Base-by-base conservation (phyloP, 306 rosid species). In the Geum urbanum region DNA sequence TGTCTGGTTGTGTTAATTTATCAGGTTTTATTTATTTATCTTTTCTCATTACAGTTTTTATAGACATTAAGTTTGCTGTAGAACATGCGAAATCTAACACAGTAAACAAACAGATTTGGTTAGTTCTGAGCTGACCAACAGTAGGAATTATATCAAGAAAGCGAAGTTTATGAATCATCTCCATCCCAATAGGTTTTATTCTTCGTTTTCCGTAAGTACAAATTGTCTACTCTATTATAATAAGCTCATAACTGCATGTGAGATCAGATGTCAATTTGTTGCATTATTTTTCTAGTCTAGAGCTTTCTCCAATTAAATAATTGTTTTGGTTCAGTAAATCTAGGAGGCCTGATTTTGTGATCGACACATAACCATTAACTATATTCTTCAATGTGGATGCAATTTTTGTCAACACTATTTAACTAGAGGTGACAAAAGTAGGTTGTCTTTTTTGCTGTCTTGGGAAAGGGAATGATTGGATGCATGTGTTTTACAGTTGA, bases 341-440 rank as follows among this genome's bases (percentile, higher is more conserved):
- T 72, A 3, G 69, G 56, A 56, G 60, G 37, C 47, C 19, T 59
- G 76, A 74, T 74, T 49, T 64, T 48, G 32, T 72, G 50, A 43
- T 47, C 74, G 77, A 74, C 72, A 74, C 63, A 14, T 27, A 32
- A 59, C 19, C 9, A 35, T 32, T 5, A 60, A 48, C 50, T 76
- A 35, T 37, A 63, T 45, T 19, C 43, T 7, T 2, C 22, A 19
- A 37, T 60, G 2, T 52, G 48, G 19, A 19, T 68, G 63, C 73
- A 58, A 16, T 53, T 35, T n/a, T 76, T 74, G 77, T 78, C 81
- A 79, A 81, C 39, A 19, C 18, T 32, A 70, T 67, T 70, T 54
- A 75, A 48, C 70, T 61, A 49, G 65, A 32, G 41, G 58, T 52
- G 82, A 80, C 89, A 80, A 69, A 79, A 80, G 74, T 81, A 77